These are phyloP conservation scores for Umbelopsis sp. DNA, from an alignment of 192 early-diverging fungal genomes.

Conservation along the genomic window DNA sequence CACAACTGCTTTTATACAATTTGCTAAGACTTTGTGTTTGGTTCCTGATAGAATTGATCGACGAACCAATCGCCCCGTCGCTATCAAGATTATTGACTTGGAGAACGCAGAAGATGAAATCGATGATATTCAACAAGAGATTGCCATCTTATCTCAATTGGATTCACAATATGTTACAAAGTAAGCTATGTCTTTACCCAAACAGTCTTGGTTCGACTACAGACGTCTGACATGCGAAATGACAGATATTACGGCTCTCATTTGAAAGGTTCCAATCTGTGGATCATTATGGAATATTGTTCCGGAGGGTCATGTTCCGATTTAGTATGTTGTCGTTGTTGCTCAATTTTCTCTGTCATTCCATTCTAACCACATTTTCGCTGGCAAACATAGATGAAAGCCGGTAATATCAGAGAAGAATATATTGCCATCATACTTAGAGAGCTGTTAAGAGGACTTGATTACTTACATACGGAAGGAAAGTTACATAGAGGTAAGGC, in stretches of 20 bases:
- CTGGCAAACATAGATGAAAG: constrained; percentile 70
- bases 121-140: constrained; percentile 98
- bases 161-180: constrained; percentile 85
- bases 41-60: constrained; percentile 59
- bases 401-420: constrained; percentile 80
- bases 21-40: constrained; percentile 1
- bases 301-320: constrained; percentile 94
- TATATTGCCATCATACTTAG: constrained; percentile 92
- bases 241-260: constrained; percentile 88
- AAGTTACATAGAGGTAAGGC: constrained; percentile 79
- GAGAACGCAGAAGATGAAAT: constrained; percentile 98
- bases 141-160: constrained; percentile 92
- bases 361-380: background rate
- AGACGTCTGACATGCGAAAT: background rate
- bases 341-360: background rate
- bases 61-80: constrained; percentile 72
- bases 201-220: background rate
- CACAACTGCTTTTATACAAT: background rate
- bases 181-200: constrained; percentile 26
- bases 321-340: constrained; percentile 57
- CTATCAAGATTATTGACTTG: constrained; percentile 97
- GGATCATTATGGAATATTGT: constrained; percentile 99
- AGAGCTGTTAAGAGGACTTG: constrained; percentile 86
- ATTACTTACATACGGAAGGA: constrained; percentile 89
- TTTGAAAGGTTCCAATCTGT: constrained; percentile 85